Evolutionary conservation across 2,329 filamentous ascomycete genomes (phyloP).

Genomic region (Thyridium curvatum): DNA sequence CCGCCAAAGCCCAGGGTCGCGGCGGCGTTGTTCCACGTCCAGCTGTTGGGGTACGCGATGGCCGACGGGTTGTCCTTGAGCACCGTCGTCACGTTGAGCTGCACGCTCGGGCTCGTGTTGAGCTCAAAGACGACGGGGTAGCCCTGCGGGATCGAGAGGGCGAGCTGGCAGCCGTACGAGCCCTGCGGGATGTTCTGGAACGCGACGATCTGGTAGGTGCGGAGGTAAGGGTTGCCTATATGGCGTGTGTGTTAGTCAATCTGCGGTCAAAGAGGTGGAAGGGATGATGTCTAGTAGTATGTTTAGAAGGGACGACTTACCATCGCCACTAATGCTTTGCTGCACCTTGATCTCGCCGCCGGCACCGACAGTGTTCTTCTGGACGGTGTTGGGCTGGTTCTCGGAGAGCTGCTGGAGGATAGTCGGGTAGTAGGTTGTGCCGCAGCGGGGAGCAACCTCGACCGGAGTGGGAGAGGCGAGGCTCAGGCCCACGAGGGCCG

Average conservation of each 20-base stretch:
- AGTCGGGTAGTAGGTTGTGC: constrained; percentile 8
- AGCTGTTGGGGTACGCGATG: constrained; percentile 4
- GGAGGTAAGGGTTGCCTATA: neutral
- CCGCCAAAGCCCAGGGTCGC: constrained; percentile 1
- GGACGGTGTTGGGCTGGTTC: constrained; percentile 2
- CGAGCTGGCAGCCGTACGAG: constrained; percentile 6
- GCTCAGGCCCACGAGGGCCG: constrained; percentile 1
- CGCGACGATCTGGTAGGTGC: constrained; percentile 9
- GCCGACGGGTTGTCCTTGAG: constrained; percentile 2
- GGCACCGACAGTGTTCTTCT: constrained; percentile 3
- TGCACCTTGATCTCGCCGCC: constrained; percentile 5
- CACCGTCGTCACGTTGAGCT: constrained; percentile 6
- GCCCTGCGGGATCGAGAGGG: constrained; percentile 2
- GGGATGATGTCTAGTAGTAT: too few species aligned
- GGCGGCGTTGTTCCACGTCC: constrained; percentile 1
- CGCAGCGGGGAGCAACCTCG: constrained; percentile 4
- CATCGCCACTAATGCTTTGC: constrained; percentile 1
- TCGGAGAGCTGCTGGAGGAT: constrained; percentile 8
- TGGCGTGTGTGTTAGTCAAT: too few species aligned
- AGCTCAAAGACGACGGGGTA: constrained; percentile 6
- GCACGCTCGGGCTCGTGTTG: neutral
- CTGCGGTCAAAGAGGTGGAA: too few species aligned
- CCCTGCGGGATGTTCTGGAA: constrained; percentile 5
- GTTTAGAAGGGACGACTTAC: neutral
- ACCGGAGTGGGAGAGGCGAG: constrained; percentile 4